Conservation (phyloP, 169 alveolate species). For the Babesia gibsoni region DNA sequence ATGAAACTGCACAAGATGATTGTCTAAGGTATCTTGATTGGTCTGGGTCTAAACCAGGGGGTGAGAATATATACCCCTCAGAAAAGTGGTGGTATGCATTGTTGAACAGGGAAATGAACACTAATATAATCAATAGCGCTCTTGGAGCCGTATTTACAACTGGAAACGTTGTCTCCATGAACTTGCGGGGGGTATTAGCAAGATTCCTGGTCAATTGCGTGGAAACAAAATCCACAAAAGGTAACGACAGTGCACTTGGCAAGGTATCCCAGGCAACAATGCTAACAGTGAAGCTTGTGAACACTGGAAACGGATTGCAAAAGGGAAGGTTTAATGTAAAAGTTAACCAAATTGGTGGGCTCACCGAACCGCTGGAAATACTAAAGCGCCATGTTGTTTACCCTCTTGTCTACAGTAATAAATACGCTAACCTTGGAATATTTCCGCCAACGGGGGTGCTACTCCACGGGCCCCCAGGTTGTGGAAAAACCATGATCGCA, state of each 20-base stretch:
- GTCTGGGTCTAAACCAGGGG: neutral
- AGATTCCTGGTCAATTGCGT: conserved; percentile 14
- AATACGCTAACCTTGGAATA: conserved; percentile 75
- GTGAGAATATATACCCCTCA: conserved; percentile 18
- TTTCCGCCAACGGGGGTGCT: conserved; percentile 95
- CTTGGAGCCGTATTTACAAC: conserved; percentile 7
- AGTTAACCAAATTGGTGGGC: conserved; percentile 22
- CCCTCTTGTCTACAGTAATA: conserved; percentile 35
- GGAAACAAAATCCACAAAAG: neutral
- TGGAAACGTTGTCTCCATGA: conserved; percentile 29
- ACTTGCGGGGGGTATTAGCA: conserved; percentile 26
- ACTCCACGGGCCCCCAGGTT: conserved; percentile 99
- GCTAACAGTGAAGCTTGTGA: neutral
- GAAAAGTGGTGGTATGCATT: conserved; percentile 49
- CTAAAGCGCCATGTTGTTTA: conserved; percentile 34
- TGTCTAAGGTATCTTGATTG: neutral
- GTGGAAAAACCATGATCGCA: conserved; percentile 61
- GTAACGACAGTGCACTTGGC: neutral
- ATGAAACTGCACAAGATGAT: neutral
- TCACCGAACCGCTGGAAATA: conserved; percentile 15
- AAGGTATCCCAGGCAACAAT: neutral
- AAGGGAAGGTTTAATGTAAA: neutral
- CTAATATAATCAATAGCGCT: neutral
- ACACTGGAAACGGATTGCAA: neutral
- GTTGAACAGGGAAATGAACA: conserved; percentile 42